Conservation (phyloP, 2,329 filamentous ascomycete genomes). For the Colletotrichum sansevieriae region DNA sequence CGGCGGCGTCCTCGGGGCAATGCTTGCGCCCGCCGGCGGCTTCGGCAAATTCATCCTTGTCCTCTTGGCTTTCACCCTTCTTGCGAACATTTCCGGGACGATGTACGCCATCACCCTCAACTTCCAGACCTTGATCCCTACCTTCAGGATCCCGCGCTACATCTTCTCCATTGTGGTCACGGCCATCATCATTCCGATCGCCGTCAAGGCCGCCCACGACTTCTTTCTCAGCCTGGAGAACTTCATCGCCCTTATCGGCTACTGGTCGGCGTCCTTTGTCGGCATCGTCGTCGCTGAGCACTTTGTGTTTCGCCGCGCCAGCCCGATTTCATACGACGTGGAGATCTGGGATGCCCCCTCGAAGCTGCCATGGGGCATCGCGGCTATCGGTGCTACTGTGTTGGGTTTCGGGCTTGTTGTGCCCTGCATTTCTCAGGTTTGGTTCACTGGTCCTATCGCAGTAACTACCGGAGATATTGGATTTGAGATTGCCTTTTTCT, state of each 20-base stretch:
- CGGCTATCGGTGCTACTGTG: slow-evolving; percentile 57
- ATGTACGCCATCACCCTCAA: slow-evolving; percentile 56
- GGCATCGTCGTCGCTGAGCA: slow-evolving; percentile 58
- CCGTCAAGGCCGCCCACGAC: slow-evolving; percentile 54
- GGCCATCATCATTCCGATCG: slow-evolving; percentile 56
- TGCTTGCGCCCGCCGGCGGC: slow-evolving; percentile 49
- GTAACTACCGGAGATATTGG: slow-evolving; percentile 73
- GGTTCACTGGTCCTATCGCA: slow-evolving; percentile 73
- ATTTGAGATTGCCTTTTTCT: slow-evolving; percentile 72
- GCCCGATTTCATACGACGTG: slow-evolving; percentile 57
- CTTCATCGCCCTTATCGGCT: slow-evolving; percentile 59
- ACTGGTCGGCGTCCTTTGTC: slow-evolving; percentile 59
- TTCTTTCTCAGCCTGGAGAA: slow-evolving; percentile 59
- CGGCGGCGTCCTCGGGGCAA: slow-evolving; percentile 49
- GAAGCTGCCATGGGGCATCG: slow-evolving; percentile 56
- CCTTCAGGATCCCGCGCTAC: slow-evolving; percentile 56
- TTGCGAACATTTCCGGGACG: slow-evolving; percentile 54
- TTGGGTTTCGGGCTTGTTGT: slow-evolving; percentile 62
- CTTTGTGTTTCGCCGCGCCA: slow-evolving; percentile 56
- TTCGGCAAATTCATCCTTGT: slow-evolving; percentile 56
- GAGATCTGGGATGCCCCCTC: slow-evolving; percentile 59
- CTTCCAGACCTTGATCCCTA: slow-evolving; percentile 54
- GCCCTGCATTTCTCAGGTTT: slow-evolving; percentile 71
- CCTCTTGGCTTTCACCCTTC: slow-evolving; percentile 53
- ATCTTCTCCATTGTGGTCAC: slow-evolving; percentile 56